phyloP scores from a whole-genome alignment of 106 monocot species.

The Dioscorea alata region DNA sequence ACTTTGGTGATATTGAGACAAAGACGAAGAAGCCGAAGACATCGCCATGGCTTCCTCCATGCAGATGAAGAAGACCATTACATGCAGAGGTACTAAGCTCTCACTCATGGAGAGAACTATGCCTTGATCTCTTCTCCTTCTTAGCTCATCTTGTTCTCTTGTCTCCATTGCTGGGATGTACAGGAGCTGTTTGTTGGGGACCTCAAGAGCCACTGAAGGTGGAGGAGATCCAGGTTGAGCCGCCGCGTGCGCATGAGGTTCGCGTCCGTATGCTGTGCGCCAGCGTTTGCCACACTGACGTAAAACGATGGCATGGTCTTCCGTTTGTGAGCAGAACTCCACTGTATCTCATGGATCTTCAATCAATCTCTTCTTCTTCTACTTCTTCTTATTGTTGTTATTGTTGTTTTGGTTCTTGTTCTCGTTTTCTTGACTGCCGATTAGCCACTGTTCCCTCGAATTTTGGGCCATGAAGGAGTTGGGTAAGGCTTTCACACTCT shows the following conservation, averaged over 20 bases:
- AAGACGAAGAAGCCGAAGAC: too few relatives aligned
- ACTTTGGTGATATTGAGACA: too few relatives aligned
- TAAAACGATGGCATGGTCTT: not conserved
- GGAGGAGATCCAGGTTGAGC: constrained; percentile 8
- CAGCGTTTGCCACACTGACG: constrained; percentile 8
- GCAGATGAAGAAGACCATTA: not conserved
- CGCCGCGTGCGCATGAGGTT: constrained; percentile 1
- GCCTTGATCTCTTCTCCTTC: too few relatives aligned
- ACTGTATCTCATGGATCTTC: not conserved
- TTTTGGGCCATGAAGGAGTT: constrained; percentile 12
- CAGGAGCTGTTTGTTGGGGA: constrained; percentile 11
- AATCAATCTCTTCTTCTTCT: too few relatives aligned
- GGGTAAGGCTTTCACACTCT: not conserved
- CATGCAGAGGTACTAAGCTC: constrained; percentile 4
- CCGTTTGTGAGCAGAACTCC: not conserved
- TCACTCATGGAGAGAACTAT: too few relatives aligned
- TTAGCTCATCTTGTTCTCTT: not conserved
- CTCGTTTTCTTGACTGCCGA: not conserved
- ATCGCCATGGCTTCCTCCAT: too few relatives aligned
- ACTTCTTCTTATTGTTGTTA: not conserved
- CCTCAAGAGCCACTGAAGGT: not conserved
- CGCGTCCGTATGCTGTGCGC: constrained; percentile 2
- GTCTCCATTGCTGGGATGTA: too few relatives aligned
- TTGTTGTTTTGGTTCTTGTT: not conserved
- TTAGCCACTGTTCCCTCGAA: constrained; percentile 7